Percentiles rank a stretch among this genome's conserved stretches.
These are phyloP conservation scores for Ceriops decandra DNA, from an alignment of 345 rosid species.

Conservation along the genomic window DNA sequence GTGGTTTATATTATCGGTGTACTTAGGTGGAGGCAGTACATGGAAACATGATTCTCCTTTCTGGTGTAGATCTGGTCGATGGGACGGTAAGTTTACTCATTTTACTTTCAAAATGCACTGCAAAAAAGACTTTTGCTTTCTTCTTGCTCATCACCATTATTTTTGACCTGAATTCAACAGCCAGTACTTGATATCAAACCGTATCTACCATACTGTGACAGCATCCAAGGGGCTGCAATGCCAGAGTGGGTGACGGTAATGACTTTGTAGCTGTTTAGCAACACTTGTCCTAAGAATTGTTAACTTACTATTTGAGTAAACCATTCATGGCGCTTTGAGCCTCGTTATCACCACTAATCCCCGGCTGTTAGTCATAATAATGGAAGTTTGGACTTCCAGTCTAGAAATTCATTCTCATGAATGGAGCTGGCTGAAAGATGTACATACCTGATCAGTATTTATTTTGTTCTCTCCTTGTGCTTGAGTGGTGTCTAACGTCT, in stretches of 20 bases:
- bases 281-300: not conserved
- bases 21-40: conserved; percentile 71
- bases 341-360: not conserved
- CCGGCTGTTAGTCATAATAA: not conserved
- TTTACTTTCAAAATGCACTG: not conserved
- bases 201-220: conserved; percentile 81
- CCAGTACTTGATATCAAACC: conserved; percentile 88
- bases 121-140: not conserved
- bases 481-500: conserved; percentile 11
- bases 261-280: conserved; percentile 7
- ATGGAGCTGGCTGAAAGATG: not conserved
- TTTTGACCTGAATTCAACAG: conserved; percentile 30
- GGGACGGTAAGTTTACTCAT: conserved; percentile 64
- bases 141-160: not conserved
- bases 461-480: not conserved
- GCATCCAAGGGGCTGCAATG: conserved; percentile 61
- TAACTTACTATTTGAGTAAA: not conserved
- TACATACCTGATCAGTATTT: not conserved
- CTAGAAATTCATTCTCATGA: not conserved
- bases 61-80: conserved; percentile 93
- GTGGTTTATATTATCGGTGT: not conserved
- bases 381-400: not conserved
- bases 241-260: conserved; percentile 83
- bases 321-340: no score
- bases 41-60: conserved; percentile 64